A percentile compares a stretch with the other conserved stretches of the same genome.
phyloP scores from a whole-genome alignment of 495 filamentous ascomycete genomes.

The Neurospora terricola region DNA sequence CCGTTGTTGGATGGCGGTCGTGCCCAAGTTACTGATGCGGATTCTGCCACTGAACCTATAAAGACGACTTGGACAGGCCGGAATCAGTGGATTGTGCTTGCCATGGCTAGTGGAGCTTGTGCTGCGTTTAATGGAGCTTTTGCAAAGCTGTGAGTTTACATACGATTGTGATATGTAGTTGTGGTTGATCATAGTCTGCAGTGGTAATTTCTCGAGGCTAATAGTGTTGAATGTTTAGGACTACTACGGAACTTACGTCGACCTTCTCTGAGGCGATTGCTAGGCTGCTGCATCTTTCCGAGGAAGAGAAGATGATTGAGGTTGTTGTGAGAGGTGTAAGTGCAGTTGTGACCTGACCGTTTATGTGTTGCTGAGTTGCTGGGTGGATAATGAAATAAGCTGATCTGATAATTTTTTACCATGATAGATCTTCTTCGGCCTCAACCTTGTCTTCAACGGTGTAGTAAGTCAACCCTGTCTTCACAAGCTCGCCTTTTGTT shows the following conservation, averaged over 20 bases:
- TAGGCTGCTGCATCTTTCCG: constrained; percentile 45
- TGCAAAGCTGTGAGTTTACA: constrained; percentile 71
- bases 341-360: too few relatives aligned
- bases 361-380: too few relatives aligned
- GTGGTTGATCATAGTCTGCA: background rate
- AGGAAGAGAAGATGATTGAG: constrained; percentile 47
- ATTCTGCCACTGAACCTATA: background rate
- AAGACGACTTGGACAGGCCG: constrained; percentile 22
- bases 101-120: constrained; percentile 76
- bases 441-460: constrained; percentile 83
- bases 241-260: constrained; percentile 75
- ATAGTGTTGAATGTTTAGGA: constrained; percentile 36
- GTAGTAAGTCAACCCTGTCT: constrained; percentile 38
- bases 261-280: constrained; percentile 56
- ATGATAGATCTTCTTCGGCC: constrained; percentile 68
- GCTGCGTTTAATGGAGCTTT: constrained; percentile 93
- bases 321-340: constrained; percentile 59
- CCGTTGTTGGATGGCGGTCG: constrained; percentile 8
- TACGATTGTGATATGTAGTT: too few relatives aligned
- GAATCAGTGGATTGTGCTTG: constrained; percentile 69
- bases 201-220: background rate
- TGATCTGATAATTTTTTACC: background rate
- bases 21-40: background rate
- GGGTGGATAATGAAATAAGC: too few relatives aligned
- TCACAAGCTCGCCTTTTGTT: background rate